Evolutionary conservation across 805 yeast species (phyloP).

Genomic region (Zygosaccharomyces bailii): DNA sequence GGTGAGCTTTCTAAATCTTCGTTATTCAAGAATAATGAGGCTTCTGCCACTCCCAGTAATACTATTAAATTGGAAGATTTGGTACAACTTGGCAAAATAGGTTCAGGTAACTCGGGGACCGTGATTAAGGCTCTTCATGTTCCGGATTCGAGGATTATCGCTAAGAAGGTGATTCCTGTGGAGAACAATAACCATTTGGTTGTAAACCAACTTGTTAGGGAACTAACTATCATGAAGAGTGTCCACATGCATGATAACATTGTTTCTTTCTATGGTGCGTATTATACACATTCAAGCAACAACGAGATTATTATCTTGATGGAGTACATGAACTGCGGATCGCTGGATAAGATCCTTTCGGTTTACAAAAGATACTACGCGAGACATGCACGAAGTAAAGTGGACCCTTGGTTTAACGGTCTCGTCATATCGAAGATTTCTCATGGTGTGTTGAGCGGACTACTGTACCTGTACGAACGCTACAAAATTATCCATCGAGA

Average conservation of each 20-base stretch:
- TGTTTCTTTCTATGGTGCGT: conserved; percentile 89
- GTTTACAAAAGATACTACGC: conserved; percentile 50
- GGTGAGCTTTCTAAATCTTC: conserved; percentile 17
- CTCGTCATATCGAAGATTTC: conserved; percentile 69
- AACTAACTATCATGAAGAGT: conserved; percentile 84
- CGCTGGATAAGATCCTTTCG: conserved; percentile 73
- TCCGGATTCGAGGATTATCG: conserved; percentile 86
- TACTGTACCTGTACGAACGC: conserved; percentile 72
- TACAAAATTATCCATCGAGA: conserved; percentile 94
- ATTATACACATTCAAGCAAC: conserved; percentile 47
- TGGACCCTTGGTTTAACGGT: conserved; percentile 41
- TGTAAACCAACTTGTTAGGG: conserved; percentile 70
- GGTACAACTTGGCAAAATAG: conserved; percentile 70
- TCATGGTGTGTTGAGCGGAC: conserved; percentile 72
- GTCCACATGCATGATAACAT: conserved; percentile 76
- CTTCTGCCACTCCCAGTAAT: conserved; percentile 7
- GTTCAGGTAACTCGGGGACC: conserved; percentile 92
- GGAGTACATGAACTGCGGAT: conserved; percentile 96
- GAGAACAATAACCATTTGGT: conserved; percentile 58
- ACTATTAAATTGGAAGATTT: conserved; percentile 59
- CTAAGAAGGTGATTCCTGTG: conserved; percentile 80
- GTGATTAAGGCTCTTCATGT: conserved; percentile 85
- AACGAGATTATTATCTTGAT: conserved; percentile 83
- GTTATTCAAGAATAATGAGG: conserved; percentile 19
- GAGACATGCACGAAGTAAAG: conserved; percentile 13